Percentiles rank a stretch among this genome's conserved stretches.
These are phyloP conservation scores for Mycogone perniciosa DNA, from an alignment of 2,329 filamentous ascomycete genomes.

Conservation along the genomic window DNA sequence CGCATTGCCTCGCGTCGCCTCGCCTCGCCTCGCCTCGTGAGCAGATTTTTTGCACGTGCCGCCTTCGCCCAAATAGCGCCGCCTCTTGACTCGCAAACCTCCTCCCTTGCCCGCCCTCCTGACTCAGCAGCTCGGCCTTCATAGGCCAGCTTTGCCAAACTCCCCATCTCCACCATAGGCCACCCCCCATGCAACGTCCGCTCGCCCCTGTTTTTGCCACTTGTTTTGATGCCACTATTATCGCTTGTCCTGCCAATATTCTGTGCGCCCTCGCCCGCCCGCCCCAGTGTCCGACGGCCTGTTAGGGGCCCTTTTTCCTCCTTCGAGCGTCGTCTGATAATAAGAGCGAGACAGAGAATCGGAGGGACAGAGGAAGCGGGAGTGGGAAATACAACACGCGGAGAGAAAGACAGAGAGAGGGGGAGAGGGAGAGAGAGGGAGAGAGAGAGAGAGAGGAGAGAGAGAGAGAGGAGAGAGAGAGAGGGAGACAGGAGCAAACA, in stretches of 20 bases:
- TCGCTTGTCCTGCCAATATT: too few relatives aligned
- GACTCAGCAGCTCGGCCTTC: slow-evolving; percentile 6
- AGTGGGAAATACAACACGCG: too few relatives aligned
- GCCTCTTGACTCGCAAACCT: slow-evolving; percentile 7
- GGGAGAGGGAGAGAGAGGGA: background rate
- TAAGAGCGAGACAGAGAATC: too few relatives aligned
- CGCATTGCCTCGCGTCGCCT: too few relatives aligned
- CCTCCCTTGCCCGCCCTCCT: slow-evolving; percentile 3
- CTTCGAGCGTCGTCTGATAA: too few relatives aligned
- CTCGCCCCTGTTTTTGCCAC: background rate
- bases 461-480: background rate
- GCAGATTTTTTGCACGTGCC: too few relatives aligned
- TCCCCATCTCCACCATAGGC: slow-evolving; percentile 8
- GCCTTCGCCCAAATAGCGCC: background rate
- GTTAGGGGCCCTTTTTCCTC: too few relatives aligned
- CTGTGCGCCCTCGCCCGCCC: too few relatives aligned
- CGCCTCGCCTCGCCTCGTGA: too few relatives aligned
- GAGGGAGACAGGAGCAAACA: background rate
- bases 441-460: background rate
- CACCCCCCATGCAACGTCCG: slow-evolving; percentile 8
- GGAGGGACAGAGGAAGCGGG: too few relatives aligned
- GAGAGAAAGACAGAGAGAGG: background rate
- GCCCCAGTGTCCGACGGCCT: too few relatives aligned
- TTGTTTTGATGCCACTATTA: too few relatives aligned
- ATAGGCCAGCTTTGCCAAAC: slow-evolving; percentile 6